Evolutionary conservation across 495 filamentous ascomycete genomes (phyloP).

Genomic region (Annulohypoxylon moriforme): DNA sequence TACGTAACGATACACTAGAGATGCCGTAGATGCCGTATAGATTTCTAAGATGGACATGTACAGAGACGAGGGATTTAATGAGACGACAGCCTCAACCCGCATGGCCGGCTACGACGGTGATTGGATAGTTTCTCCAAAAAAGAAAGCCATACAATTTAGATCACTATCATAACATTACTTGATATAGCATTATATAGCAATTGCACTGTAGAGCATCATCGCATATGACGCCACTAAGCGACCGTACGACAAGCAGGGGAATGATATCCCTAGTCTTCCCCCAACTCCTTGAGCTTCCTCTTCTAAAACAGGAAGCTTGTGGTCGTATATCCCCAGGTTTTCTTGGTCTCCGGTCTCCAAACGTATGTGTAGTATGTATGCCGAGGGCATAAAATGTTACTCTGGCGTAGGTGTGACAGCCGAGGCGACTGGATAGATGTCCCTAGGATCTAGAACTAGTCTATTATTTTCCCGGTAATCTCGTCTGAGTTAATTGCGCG

Average conservation of each 20-base stretch:
- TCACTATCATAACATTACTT: conserved; percentile 13
- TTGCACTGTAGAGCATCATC: conserved; percentile 14
- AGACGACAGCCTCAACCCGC: conserved; percentile 42
- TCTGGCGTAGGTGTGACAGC: conserved; percentile 31
- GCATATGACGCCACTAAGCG: conserved; percentile 42
- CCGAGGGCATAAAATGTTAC: conserved; percentile 30
- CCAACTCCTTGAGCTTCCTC: conserved; percentile 5
- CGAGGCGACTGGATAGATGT: conserved; percentile 37
- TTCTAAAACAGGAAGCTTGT: conserved; percentile 21
- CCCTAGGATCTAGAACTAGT: conserved; percentile 37
- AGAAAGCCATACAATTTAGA: conserved; percentile 18
- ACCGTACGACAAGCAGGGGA: conserved; percentile 37
- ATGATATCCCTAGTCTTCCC: conserved; percentile 17
- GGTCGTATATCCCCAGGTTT: conserved; percentile 36
- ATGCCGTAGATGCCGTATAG: conserved; percentile 17
- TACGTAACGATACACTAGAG: conserved; percentile 21
- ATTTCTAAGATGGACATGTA: conserved; percentile 5
- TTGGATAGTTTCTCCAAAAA: conserved; percentile 21
- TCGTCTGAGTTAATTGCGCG: conserved; percentile 40
- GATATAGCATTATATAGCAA: conserved; percentile 18
- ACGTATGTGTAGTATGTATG: conserved; percentile 13
- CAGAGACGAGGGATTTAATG: conserved; percentile 42
- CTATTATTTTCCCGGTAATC: conserved; percentile 43
- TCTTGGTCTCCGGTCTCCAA: conserved; percentile 28
- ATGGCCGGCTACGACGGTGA: conserved; percentile 38